These are phyloP conservation scores for Ceratobasidium sp. DNA, from an alignment of 1,284 basidiomycete genomes.

Conservation along the genomic window DNA sequence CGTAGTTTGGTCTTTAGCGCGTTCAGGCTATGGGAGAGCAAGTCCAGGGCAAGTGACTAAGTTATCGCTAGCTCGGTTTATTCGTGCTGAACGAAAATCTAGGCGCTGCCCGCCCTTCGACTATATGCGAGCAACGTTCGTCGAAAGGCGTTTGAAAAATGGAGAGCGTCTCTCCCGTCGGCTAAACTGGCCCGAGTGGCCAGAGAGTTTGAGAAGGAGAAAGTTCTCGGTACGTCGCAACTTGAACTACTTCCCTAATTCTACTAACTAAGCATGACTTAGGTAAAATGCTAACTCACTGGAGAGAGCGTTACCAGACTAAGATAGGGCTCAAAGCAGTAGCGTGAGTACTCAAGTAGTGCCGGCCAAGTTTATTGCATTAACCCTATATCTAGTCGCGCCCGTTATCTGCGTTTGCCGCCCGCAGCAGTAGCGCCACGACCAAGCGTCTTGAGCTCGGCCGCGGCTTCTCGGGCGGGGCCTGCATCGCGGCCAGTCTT, in stretches of 20 bases:
- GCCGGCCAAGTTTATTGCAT: conserved; percentile 16
- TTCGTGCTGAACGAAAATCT: conserved; percentile 44
- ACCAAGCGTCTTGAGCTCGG: conserved; percentile 34
- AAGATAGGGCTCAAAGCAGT: conserved; percentile 78
- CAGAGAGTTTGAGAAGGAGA: conserved; percentile 63
- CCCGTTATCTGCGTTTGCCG: conserved; percentile 73
- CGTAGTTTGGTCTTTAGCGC: conserved; percentile 66
- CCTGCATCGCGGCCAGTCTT: conserved; percentile 5
- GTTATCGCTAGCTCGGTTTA: conserved; percentile 23
- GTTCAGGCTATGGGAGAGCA: conserved; percentile 74
- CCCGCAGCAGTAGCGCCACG: conserved; percentile 24
- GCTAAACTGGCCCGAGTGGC: conserved; percentile 69
- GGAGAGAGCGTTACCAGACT: conserved; percentile 68
- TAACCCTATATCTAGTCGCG: conserved; percentile 56
- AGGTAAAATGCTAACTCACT: conserved; percentile 68
- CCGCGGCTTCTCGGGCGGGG: conserved; percentile 19
- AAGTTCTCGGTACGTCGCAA: conserved; percentile 63
- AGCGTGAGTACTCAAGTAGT: conserved; percentile 62
- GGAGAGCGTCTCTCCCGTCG: conserved; percentile 72
- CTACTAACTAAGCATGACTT: conserved; percentile 34
- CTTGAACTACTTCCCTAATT: conserved; percentile 45
- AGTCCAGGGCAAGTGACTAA: conserved; percentile 63
- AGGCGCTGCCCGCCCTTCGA: conserved; percentile 77
- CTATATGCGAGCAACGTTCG: conserved; percentile 70
- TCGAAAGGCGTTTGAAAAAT: conserved; percentile 65